These are phyloP conservation scores for Vachellia pachyceras DNA, from an alignment of 306 rosid species.

Conservation along the genomic window DNA sequence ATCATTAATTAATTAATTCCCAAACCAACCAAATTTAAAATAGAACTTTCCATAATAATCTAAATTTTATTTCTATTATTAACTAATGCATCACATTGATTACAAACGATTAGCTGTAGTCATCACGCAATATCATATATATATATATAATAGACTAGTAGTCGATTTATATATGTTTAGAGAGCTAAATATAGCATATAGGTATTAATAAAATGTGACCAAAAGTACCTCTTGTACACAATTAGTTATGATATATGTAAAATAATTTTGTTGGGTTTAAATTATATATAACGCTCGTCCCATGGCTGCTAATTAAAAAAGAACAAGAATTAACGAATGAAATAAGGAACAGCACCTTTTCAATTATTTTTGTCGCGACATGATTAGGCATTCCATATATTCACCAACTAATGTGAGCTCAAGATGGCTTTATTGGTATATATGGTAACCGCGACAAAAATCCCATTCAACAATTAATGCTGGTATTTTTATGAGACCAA, in stretches of 20 bases:
- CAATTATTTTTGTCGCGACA: slow-evolving; percentile 11
- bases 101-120: neutral
- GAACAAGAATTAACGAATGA: neutral
- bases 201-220: neutral
- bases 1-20: too few species aligned
- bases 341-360: slow-evolving; percentile 6
- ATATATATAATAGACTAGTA: neutral
- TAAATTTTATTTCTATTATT: too few species aligned
- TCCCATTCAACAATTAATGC: slow-evolving; percentile 38
- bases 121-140: neutral
- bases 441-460: slow-evolving; percentile 48
- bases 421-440: slow-evolving; percentile 27
- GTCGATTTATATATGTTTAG: neutral
- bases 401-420: slow-evolving; percentile 25
- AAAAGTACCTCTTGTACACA: neutral
- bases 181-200: neutral
- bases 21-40: too few species aligned
- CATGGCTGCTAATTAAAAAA: neutral
- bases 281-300: neutral
- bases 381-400: slow-evolving; percentile 5
- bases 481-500: slow-evolving; percentile 46
- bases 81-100: neutral
- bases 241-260: neutral
- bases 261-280: neutral
- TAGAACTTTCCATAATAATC: too few species aligned